phyloP scores from a whole-genome alignment of 202 grass and related monocot genomes.

The Sporobolus alterniflorus region DNA sequence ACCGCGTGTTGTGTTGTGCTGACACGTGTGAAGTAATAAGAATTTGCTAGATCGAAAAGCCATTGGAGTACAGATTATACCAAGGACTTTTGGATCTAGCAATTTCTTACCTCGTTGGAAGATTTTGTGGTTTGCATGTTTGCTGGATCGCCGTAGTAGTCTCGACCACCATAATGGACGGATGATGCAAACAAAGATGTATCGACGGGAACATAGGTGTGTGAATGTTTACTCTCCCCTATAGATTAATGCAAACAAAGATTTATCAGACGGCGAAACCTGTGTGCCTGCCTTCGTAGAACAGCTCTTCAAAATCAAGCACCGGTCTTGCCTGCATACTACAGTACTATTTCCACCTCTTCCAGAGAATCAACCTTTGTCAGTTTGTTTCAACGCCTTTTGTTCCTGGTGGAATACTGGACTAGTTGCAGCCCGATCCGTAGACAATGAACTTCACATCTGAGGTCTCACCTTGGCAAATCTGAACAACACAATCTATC shows the following conservation, averaged over 20 bases:
- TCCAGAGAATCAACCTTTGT: background rate
- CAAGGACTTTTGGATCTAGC: background rate
- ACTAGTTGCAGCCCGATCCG: background rate
- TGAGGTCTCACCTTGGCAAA: background rate
- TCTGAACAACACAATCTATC: background rate
- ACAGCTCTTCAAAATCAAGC: background rate
- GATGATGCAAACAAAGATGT: conserved; percentile 85
- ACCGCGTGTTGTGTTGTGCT: too few species aligned
- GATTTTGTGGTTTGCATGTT: conserved; percentile 48
- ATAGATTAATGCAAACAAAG: too few species aligned
- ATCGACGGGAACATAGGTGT: conserved; percentile 52
- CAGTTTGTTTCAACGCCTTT: background rate
- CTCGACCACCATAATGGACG: conserved; percentile 90
- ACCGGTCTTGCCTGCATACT: background rate
- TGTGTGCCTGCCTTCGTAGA: background rate
- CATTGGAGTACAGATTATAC: conserved; percentile 10
- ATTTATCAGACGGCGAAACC: background rate
- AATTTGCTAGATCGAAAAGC: too few species aligned
- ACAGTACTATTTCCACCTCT: background rate
- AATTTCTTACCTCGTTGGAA: conserved; percentile 54
- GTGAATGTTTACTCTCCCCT: conserved; percentile 57
- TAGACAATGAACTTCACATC: background rate
- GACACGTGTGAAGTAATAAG: too few species aligned
- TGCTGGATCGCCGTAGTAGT: conserved; percentile 71
- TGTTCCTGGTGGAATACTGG: background rate